Base-by-base conservation (phyloP, 2,329 filamentous ascomycete genomes). In the Talaromyces sp. region DNA sequence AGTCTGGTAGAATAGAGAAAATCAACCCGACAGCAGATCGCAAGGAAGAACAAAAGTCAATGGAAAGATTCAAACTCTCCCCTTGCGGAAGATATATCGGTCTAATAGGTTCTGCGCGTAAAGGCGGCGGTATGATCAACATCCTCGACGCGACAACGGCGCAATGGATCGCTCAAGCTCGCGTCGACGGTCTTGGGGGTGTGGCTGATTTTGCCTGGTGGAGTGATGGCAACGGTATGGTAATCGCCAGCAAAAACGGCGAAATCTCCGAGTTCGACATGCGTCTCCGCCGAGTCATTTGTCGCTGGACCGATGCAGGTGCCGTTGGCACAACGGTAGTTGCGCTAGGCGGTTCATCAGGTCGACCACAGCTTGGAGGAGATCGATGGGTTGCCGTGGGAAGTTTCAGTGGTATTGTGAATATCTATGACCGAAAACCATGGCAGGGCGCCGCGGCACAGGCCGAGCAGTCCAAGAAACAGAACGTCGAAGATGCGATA, bases 181-280 rank as follows among this genome's bases (percentile, higher is more conserved):
- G 93, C 45, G 83, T 97, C 54, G 92, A 97, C 72, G 90, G 91
- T 68, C 85, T 87, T 58, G 89, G 92, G 60, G 93, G 93, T 43
- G 88, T 98, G 57, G 90, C 92, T 0, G 94, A 97, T 76, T 96
- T 97, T 72, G 88, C 87, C 1, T 99, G 95, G 95, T 97, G 93
- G 93, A 85, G 87, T 62, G 88, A 92, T 67, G 91, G 93, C 39
- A 85, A 89, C 47, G 94, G 93, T 4, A 82, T 99, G 72, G 90
- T 88, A 0, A 90, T 97, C 48, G 87, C 91, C 1, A 93, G 92
- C 66, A 93, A 90, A 76, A 92, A 91, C 70, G 95, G 95, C 27
- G 91, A 96, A 73, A 86, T 98, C 7, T 93, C 91, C 62, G 95
- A 99, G 81, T 99, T 92, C 86, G 90, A 88, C 73, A 82, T 96